Conservation (phyloP, 768 basidiomycete species). For the Pleurotus pulmonarius region DNA sequence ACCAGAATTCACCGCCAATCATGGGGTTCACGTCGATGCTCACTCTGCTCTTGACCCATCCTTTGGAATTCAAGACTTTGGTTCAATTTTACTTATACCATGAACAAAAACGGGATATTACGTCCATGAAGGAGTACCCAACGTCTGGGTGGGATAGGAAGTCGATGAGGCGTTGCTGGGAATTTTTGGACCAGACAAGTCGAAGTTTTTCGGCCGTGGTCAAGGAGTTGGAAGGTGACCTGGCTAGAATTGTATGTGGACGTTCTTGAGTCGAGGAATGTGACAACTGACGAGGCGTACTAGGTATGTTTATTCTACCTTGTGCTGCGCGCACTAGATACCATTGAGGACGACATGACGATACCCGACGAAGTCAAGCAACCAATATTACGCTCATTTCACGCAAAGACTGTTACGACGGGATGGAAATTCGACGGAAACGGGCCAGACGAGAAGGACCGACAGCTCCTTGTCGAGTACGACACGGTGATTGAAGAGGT, state of each 20-base stretch:
- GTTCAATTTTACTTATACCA: conserved; percentile 83
- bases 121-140: conserved; percentile 63
- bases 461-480: conserved; percentile 81
- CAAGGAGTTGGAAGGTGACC: conserved; percentile 92
- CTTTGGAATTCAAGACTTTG: conserved; percentile 78
- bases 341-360: conserved; percentile 98
- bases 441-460: conserved; percentile 87
- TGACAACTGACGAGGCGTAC: neutral
- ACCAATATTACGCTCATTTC: conserved; percentile 78
- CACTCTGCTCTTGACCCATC: conserved; percentile 70
- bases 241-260: conserved; percentile 81
- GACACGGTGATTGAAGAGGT: conserved; percentile 79
- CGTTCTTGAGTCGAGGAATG: neutral
- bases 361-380: conserved; percentile 85
- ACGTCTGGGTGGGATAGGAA: conserved; percentile 85
- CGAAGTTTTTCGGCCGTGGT: conserved; percentile 91
- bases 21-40: conserved; percentile 65
- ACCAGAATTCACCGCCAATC: conserved; percentile 4
- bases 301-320: conserved; percentile 96
- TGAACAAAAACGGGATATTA: conserved; percentile 80
- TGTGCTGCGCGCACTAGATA: conserved; percentile 91
- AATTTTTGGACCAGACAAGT: conserved; percentile 83
- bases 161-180: conserved; percentile 89
- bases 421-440: conserved; percentile 85
- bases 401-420: conserved; percentile 70